These are phyloP conservation scores for Evernia prunastri DNA, from an alignment of 495 filamentous ascomycete species.

Conservation along the genomic window DNA sequence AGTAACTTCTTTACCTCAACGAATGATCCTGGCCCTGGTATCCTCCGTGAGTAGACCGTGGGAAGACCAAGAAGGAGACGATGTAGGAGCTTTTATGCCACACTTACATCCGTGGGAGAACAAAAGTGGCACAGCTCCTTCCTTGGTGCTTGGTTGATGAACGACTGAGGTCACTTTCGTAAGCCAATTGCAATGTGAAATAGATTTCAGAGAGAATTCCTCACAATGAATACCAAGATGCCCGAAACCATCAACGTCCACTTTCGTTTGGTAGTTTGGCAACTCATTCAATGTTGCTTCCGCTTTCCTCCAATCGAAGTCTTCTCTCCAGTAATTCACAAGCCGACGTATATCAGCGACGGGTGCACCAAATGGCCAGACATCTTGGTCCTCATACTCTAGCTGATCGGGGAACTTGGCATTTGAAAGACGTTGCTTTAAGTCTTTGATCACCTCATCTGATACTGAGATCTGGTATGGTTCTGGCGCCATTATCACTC, in stretches of 20 bases:
- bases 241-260: conserved; percentile 39
- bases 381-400: conserved; percentile 27
- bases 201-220: too few relatives aligned
- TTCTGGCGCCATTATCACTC: too few relatives aligned
- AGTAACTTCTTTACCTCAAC: conserved; percentile 37
- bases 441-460: too few relatives aligned
- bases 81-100: too few relatives aligned
- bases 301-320: conserved; percentile 40
- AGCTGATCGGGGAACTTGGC: conserved; percentile 36
- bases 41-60: too few relatives aligned
- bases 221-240: conserved; percentile 37
- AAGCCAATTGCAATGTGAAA: too few relatives aligned
- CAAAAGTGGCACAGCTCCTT: conserved; percentile 38
- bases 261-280: conserved; percentile 37
- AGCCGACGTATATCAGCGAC: conserved; percentile 36
- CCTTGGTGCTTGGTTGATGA: conserved; percentile 33
- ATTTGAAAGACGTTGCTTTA: too few relatives aligned
- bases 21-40: conserved; percentile 35
- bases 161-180: conserved; percentile 24
- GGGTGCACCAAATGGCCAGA: conserved; percentile 38
- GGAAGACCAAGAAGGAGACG: not conserved
- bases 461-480: too few relatives aligned
- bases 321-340: conserved; percentile 35
- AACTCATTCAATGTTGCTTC: conserved; percentile 40
- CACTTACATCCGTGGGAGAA: conserved; percentile 41